Base-by-base conservation (phyloP, 2,329 filamentous ascomycete genomes). In the Penicillium janthinellum region DNA sequence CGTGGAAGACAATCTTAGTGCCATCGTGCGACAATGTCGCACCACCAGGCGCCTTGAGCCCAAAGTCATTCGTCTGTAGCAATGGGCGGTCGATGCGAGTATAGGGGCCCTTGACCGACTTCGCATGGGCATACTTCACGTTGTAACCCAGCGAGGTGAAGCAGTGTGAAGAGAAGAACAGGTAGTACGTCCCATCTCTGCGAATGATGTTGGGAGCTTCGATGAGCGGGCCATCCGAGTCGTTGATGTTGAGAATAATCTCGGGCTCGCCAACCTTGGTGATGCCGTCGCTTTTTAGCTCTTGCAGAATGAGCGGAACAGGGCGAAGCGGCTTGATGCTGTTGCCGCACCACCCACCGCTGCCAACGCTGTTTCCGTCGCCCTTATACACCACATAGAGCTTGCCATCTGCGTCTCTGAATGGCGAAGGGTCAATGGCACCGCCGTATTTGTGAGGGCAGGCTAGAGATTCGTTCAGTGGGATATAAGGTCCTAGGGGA, bases 371-470 rank as follows among this genome's bases (percentile, higher is more conserved):
- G 71, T 88, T 88, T 25, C 85, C 86, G 68, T 90, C 86, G 38
- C 86, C 77, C 71, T 89, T 89, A 76, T 88, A 89, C 17, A 83
- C 74, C 20, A 89, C 77, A 68, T 87, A 89, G 6, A 82, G 77
- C 37, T 72, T 79, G 28, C 83, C 83, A 44, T 81, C 78, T 1
- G 35, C 44, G 66, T 89, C 86, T n/a, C 73, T 67, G 70, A 87
- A 88, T 4, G 83, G 84, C 0, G 84, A 79, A 0, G 86, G 79
- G 67, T 89, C 87, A 63, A 89, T 88, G 42, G 85, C 83, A 51
- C 86, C 86, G 25, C 86, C 86, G 52, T 78, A 67, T 47, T 75
- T 70, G 15, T 78, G 66, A 0, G 83, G 81, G 63, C 86, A 88
- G 28, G 79, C 80, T 34, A 87, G 74, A 1, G 83, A 80, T 17